These are phyloP conservation scores for Stereum hirsutum DNA, from an alignment of 1,284 basidiomycete genomes.

Conservation along the genomic window DNA sequence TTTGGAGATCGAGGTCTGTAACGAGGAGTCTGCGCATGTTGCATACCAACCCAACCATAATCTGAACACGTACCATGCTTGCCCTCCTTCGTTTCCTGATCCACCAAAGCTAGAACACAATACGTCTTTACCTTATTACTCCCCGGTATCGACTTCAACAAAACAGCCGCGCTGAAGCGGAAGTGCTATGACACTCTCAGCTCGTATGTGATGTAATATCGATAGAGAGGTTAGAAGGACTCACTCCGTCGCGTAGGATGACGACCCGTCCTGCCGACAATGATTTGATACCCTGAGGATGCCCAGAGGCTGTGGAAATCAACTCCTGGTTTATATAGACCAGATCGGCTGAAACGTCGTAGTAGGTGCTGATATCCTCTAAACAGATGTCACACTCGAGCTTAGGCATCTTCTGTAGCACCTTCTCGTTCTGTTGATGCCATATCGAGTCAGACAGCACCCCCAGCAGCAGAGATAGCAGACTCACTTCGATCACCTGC, in stretches of 20 bases:
- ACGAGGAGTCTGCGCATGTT: too few species aligned
- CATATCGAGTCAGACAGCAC: background rate
- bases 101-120: conserved; percentile 71
- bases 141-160: conserved; percentile 65
- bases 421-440: conserved; percentile 59
- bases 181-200: conserved; percentile 56
- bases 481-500: conserved; percentile 64
- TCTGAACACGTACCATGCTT: conserved; percentile 35
- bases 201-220: background rate
- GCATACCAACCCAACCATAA: too few species aligned
- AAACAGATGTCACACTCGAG: conserved; percentile 64
- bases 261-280: conserved; percentile 76
- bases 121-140: conserved; percentile 48
- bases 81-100: conserved; percentile 48
- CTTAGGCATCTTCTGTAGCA: conserved; percentile 55
- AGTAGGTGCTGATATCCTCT: conserved; percentile 67
- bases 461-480: background rate
- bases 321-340: conserved; percentile 61
- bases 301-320: conserved; percentile 52
- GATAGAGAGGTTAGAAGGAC: conserved; percentile 15
- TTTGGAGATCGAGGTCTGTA: conserved; percentile 51
- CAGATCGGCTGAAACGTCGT: conserved; percentile 68
- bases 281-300: conserved; percentile 62
- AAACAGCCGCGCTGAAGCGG: conserved; percentile 61
- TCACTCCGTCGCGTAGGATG: conserved; percentile 74